Evolutionary conservation across 495 filamentous ascomycete species (phyloP), one percentile per base, ranked within the genome.

Genomic region (Oidiodendron maius): DNA sequence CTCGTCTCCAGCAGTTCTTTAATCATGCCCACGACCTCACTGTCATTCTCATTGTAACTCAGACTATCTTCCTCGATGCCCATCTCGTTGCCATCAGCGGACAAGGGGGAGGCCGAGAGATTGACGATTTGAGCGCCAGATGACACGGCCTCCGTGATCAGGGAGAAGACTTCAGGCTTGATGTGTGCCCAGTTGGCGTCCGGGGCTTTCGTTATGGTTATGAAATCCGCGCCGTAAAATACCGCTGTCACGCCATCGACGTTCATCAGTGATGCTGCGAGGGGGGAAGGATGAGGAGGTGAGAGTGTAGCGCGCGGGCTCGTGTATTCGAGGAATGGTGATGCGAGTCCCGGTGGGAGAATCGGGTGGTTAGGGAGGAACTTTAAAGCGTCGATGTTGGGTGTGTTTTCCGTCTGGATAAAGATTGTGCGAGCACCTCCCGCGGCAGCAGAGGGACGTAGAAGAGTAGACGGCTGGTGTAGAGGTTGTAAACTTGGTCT

Each of bases 1-100:
- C 93, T 71, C 17, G 94, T 98, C 68, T 98, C 94, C 44, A 98
- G 69, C n/a, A 98, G 68, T 69, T 98, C 93, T 68, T 97, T 96
- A 65, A 98, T 96, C 93, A 96, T 96, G 46, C 87, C 82, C 22
- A 97, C 82, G 9, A 95, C 89, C 65, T 98, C 93, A 52, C 82
- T 84, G 59, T 98, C 93, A 40, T 89, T 82, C 58, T 91, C 88
- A 54, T 89, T 78, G 60, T 85, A 95, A 35, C 70, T 71, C 23
- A 95, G 71, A 37, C 80, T 88, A 58, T 94, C 86, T 24, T 65
- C 62, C 55, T 78, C 73, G 26, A 5, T 30, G 51, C 76, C 72
- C 4, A 71, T 71, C 38, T 75, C 75, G 49, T 84, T 76, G 0
- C 77, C 77, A 24, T 65, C 59, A 13, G 75, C 71, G 13, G 70